Evolutionary conservation across 805 yeast species (phyloP), one percentile per base, ranked within the genome.

Genomic region (Grigorovia transvaalensis): DNA sequence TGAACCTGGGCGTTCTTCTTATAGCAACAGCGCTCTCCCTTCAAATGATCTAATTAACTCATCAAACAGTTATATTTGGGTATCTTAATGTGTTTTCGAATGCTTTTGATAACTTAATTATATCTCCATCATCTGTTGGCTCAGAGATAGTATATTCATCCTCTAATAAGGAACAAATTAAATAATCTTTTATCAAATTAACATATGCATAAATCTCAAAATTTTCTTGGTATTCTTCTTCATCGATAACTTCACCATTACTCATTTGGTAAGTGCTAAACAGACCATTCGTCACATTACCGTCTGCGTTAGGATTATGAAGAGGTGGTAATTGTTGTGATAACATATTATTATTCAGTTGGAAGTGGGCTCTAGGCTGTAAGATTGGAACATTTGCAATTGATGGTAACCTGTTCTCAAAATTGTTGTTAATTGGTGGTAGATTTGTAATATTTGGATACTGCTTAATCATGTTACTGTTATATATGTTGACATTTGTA

Each of bases 81-180:
- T 56, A 56, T 43, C 40, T 55, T 42, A 41, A 43, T 15, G 35
- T 23, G 20, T 47, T 40, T 9, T 40, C 27, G 30, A 35, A 18
- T 4, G 40, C 11, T 44, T 46, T 12, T 23, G 23, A 41, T 38
- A 15, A 20, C 38, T 20, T 19, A 12, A 18, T 9, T n/a, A 47
- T 18, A 23, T 40, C 42, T 27, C 27, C 23, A 42, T 44, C 49
- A 9, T 15, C 44, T 9, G 51, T 51, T 6, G 46, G 54, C 1
- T 43, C 43, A 13, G 50, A 54, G 13, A 50, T 51, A 9, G 50
- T 54, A 12, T 53, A 52, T 18, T 54, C 57, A 18, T 64, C 63
- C 51, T 66, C 70, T 44, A 64, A 50, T 47, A 65, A 49, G 13
- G 59, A 53, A 47, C 69, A 66, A 17, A 65, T 48, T 46, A 63